Evolutionary conservation across 345 rosid genomes (phyloP).

Genomic region (Arabis hirsuta): DNA sequence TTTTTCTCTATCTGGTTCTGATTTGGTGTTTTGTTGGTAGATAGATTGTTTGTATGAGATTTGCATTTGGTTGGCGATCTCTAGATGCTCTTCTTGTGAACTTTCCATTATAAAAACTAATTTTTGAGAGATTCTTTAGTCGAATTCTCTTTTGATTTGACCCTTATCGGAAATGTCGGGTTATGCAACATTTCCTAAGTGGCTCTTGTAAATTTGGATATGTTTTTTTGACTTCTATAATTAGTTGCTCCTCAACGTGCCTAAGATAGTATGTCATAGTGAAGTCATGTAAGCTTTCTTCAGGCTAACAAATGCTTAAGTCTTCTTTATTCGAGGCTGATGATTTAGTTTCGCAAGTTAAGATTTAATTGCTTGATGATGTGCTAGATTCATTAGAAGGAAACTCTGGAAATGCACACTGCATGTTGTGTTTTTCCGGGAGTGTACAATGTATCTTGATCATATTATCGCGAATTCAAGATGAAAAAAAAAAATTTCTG

Average conservation of each 20-base stretch:
- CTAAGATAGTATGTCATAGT: constrained; percentile 18
- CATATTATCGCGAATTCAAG: not conserved
- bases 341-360: not conserved
- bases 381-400: not conserved
- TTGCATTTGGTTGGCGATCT: constrained; percentile 14
- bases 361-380: not conserved
- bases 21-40: constrained; percentile 23
- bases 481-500: not conserved
- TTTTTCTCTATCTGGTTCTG: not conserved
- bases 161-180: not conserved
- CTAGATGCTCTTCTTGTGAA: not conserved
- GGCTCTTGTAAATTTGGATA: not conserved
- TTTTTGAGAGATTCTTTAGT: not conserved
- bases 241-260: constrained; percentile 25
- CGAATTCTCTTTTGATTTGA: not conserved
- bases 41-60: constrained; percentile 19
- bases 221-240: constrained; percentile 28
- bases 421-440: constrained; percentile 1
- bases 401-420: not conserved
- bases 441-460: constrained; percentile 1
- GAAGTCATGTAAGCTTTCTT: constrained; percentile 8
- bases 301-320: too few species aligned
- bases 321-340: not conserved
- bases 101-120: not conserved
- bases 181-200: constrained; percentile 3